Evolutionary conservation across 371 early-diverging fungal genomes (phyloP).

Genomic region (Mortierella sp.): DNA sequence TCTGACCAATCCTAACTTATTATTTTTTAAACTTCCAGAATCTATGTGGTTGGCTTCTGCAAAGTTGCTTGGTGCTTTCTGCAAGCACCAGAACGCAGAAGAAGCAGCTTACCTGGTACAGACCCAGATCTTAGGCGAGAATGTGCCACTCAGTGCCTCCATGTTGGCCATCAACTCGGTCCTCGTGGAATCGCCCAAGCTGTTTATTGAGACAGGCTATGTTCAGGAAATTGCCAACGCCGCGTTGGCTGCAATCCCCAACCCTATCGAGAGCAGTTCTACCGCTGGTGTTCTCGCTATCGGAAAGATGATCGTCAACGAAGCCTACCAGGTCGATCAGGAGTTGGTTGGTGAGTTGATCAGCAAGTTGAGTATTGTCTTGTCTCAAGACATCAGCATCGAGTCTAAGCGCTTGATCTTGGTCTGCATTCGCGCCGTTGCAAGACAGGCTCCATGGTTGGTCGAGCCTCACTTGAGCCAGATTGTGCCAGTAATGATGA

Average conservation of each 20-base stretch:
- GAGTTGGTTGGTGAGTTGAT: constrained; percentile 49
- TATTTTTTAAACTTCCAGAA: constrained; percentile 26
- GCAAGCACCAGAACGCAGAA: constrained; percentile 61
- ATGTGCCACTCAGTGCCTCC: constrained; percentile 59
- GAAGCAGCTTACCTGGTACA: constrained; percentile 58
- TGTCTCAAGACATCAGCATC: constrained; percentile 48
- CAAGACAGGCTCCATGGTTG: constrained; percentile 60
- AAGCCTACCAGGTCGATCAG: constrained; percentile 60
- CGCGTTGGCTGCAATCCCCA: constrained; percentile 36
- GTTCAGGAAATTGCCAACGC: constrained; percentile 50
- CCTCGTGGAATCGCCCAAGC: constrained; percentile 61
- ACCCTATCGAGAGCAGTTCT: constrained; percentile 36
- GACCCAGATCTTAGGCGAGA: constrained; percentile 59
- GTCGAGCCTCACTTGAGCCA: constrained; percentile 61
- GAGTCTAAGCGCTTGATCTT: constrained; percentile 63
- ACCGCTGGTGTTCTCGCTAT: constrained; percentile 64
- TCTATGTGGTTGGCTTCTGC: constrained; percentile 59
- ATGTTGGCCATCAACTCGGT: constrained; percentile 64
- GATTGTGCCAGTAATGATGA: constrained; percentile 77
- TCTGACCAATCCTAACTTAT: neutral
- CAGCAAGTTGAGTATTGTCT: constrained; percentile 54
- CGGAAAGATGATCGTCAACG: constrained; percentile 62
- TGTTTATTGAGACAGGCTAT: constrained; percentile 58
- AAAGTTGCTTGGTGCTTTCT: constrained; percentile 66
- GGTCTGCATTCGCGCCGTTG: constrained; percentile 59